Evolutionary conservation across 345 rosid species (phyloP).

Genomic region (Linum usitatissimum): DNA sequence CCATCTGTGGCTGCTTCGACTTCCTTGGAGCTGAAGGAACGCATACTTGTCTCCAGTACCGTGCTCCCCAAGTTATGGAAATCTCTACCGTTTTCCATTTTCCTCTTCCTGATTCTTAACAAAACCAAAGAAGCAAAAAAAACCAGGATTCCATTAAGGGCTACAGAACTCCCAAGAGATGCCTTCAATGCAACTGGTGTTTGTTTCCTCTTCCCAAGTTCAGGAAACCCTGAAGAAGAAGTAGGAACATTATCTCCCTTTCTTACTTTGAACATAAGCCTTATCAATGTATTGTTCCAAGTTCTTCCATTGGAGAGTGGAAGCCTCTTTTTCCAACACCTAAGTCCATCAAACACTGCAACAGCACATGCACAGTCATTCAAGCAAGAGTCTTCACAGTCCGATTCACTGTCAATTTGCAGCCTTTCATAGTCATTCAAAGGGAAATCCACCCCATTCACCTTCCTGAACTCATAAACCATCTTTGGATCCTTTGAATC

Average conservation of each 20-base stretch:
- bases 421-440: slow-evolving; percentile 11
- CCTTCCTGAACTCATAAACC: neutral
- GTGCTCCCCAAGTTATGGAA: neutral
- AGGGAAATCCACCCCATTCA: slow-evolving; percentile 1
- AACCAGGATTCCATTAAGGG: neutral
- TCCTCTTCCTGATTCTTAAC: neutral
- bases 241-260: slow-evolving; percentile 1
- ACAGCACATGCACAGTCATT: slow-evolving; percentile 11
- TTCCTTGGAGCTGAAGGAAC: neutral
- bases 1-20: neutral
- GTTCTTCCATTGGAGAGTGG: slow-evolving; percentile 15
- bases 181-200: neutral
- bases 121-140: neutral
- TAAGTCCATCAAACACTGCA: neutral
- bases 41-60: neutral
- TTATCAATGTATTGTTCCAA: neutral
- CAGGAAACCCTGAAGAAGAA: neutral
- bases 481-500: neutral
- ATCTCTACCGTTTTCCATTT: neutral
- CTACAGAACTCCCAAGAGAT: neutral
- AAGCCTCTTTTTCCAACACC: slow-evolving; percentile 17
- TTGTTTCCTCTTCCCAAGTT: neutral
- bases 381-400: slow-evolving; percentile 12
- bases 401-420: neutral
- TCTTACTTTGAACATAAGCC: slow-evolving; percentile 11